Conservation (phyloP, 441 rosid species). For the Biscutella auriculata region DNA sequence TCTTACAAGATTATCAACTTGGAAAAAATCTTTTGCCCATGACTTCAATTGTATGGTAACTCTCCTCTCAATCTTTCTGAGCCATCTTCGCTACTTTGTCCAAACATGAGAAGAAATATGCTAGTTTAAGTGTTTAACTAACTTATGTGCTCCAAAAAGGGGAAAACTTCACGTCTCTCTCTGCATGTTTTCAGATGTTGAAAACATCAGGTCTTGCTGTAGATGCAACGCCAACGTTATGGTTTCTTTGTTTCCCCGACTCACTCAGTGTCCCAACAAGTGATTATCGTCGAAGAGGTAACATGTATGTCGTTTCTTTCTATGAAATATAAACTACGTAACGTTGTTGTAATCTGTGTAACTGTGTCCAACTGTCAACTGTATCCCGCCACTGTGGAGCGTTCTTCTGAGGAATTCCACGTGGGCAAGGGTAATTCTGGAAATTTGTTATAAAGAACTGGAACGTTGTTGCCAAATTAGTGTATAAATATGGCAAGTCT, state of each 20-base stretch:
- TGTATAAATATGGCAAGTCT: background rate
- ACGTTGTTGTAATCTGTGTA: no score
- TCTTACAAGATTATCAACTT: no score
- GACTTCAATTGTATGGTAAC: no score
- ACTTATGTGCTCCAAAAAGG: slow-evolving; percentile 34
- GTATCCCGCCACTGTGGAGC: background rate
- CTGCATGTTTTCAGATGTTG: slow-evolving; percentile 6
- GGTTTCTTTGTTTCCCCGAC: background rate
- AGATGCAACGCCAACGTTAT: slow-evolving; percentile 12
- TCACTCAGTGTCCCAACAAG: background rate
- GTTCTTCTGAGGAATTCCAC: background rate
- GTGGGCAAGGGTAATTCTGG: slow-evolving; percentile 4
- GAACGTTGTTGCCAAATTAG: no score
- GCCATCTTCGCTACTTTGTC: slow-evolving; percentile 34
- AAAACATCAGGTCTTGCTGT: slow-evolving; percentile 1
- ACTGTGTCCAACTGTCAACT: no score
- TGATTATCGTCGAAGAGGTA: background rate
- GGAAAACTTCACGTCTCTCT: slow-evolving; percentile 18
- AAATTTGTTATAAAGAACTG: background rate
- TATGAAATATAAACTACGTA: background rate
- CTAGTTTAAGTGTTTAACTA: no score
- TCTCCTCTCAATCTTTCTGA: no score
- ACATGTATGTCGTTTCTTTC: slow-evolving; percentile 12
- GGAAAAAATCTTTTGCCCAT: no score
- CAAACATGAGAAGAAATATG: slow-evolving; percentile 57